Percentiles rank a stretch among this genome's conserved stretches.
phyloP scores from a whole-genome alignment of 1,139 yeast species.

The Yamadazyma sp. region DNA sequence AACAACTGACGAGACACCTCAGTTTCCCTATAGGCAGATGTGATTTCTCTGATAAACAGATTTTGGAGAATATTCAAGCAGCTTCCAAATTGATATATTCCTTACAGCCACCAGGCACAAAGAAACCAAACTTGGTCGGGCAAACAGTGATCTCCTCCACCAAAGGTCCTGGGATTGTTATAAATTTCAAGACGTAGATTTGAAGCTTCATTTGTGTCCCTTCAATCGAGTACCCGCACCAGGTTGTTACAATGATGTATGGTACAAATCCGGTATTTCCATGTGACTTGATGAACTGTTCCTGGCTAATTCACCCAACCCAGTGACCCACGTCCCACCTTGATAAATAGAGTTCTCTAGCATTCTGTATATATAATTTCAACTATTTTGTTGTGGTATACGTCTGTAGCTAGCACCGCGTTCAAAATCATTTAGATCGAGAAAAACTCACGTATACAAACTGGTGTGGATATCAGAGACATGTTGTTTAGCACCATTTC shows the following conservation, averaged over 20 bases:
- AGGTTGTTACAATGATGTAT: neutral
- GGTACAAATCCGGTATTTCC: constrained; percentile 1
- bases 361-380: constrained; percentile 1
- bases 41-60: constrained; percentile 73
- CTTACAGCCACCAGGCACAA: constrained; percentile 58
- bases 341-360: neutral
- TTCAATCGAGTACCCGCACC: no score
- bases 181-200: constrained; percentile 41
- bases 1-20: constrained; percentile 63
- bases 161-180: constrained; percentile 77
- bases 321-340: no score
- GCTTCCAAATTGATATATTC: constrained; percentile 65
- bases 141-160: constrained; percentile 70
- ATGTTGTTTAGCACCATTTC: constrained; percentile 13
- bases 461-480: neutral
- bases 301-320: no score
- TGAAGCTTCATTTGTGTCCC: neutral
- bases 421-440: neutral
- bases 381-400: no score
- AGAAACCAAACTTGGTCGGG: constrained; percentile 71
- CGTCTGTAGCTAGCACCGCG: no score
- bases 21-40: constrained; percentile 78
- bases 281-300: no score
- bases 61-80: constrained; percentile 68
- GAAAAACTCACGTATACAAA: neutral